These are phyloP conservation scores for Yamadazyma membranifaciens DNA, from an alignment of 1,139 yeast genomes.

Conservation along the genomic window DNA sequence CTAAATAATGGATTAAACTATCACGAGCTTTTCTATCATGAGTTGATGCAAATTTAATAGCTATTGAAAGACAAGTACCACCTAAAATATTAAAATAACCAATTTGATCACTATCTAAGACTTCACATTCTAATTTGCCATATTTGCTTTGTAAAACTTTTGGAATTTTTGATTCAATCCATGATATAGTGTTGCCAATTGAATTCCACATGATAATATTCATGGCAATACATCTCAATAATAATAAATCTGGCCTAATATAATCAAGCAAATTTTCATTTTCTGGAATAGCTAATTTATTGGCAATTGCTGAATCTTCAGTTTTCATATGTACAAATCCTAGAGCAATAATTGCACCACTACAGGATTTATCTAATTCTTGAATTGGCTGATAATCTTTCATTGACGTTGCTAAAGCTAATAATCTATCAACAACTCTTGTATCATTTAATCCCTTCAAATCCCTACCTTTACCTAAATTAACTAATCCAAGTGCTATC, in stretches of 20 bases:
- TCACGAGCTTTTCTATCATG: constrained; percentile 55
- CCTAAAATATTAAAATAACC: constrained; percentile 67
- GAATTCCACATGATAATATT: constrained; percentile 79
- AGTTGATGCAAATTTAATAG: constrained; percentile 74
- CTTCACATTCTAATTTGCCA: constrained; percentile 18
- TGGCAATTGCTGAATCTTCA: constrained; percentile 58
- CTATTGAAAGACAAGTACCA: constrained; percentile 75
- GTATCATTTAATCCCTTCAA: constrained; percentile 65
- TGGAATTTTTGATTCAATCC: constrained; percentile 66
- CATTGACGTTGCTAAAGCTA: constrained; percentile 59
- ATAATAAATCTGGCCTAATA: constrained; percentile 74
- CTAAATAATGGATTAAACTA: constrained; percentile 61
- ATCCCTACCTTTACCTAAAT: constrained; percentile 73
- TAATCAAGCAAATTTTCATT: constrained; percentile 65
- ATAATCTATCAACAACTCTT: constrained; percentile 63
- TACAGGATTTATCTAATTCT: constrained; percentile 69
- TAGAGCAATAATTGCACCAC: constrained; percentile 80
- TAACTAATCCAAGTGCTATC: constrained; percentile 81
- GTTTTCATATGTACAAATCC: constrained; percentile 73
- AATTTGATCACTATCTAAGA: constrained; percentile 61
- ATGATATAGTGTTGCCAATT: constrained; percentile 49
- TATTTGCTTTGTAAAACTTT: constrained; percentile 31
- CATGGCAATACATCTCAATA: constrained; percentile 66
- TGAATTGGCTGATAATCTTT: constrained; percentile 68
- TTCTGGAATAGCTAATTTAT: constrained; percentile 61